These are phyloP conservation scores for Zasmidium angulare DNA, from an alignment of 2,329 filamentous ascomycete species.

Conservation along the genomic window DNA sequence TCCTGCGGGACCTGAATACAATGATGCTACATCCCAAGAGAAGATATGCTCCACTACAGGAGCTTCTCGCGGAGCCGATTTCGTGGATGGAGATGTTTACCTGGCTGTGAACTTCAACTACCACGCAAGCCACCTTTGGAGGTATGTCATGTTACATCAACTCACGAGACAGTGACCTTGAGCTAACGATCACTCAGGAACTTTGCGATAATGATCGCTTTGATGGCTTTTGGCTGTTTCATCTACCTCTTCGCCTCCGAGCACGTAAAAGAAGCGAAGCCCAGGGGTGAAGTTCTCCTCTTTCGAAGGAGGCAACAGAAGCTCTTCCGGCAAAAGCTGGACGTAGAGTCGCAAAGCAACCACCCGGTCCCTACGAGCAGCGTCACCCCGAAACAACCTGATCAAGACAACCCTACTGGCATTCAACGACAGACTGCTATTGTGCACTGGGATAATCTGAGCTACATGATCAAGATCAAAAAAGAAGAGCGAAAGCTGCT, in stretches of 20 bases:
- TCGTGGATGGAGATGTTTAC: constrained; percentile 43
- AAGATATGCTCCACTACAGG: constrained; percentile 33
- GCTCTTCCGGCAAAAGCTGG: neutral
- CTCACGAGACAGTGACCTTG: neutral
- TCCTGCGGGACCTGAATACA: constrained; percentile 29
- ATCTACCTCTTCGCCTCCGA: neutral
- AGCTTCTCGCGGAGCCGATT: constrained; percentile 56
- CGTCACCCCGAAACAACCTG: neutral
- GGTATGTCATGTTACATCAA: neutral
- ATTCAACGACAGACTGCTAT: constrained; percentile 60
- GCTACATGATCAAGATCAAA: constrained; percentile 77
- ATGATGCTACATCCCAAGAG: constrained; percentile 53
- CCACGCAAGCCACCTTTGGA: constrained; percentile 42
- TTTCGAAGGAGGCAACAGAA: neutral
- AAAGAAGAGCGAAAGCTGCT: constrained; percentile 71
- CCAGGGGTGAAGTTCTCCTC: neutral
- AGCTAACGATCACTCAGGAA: neutral
- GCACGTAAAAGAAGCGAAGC: neutral
- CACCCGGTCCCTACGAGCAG: neutral
- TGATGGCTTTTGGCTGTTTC: neutral
- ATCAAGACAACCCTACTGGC: neutral
- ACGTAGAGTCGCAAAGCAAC: neutral
- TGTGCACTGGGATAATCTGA: constrained; percentile 82
- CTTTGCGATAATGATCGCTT: neutral
- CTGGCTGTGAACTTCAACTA: constrained; percentile 35